Conservation (phyloP, 176 grass and related monocot genomes). For the Raddia guianensis region DNA sequence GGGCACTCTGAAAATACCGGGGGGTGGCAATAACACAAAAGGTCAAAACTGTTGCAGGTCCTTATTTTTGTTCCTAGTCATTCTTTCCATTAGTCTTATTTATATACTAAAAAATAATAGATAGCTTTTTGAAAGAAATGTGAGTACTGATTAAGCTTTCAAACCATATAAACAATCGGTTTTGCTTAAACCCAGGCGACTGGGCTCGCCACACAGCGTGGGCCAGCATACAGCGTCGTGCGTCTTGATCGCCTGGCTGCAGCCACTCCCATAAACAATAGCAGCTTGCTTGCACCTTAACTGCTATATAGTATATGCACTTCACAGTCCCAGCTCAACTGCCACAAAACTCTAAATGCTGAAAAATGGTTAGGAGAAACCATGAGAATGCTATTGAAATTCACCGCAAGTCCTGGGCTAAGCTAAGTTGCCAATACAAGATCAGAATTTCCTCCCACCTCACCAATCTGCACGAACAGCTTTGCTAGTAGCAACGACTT, state of each 20-base stretch:
- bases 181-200: too few species aligned
- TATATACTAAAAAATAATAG: background rate
- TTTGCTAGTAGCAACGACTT: background rate
- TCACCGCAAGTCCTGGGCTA: background rate
- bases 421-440: background rate
- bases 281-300: constrained; percentile 9
- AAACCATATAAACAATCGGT: constrained; percentile 10
- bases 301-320: background rate
- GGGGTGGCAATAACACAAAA: background rate
- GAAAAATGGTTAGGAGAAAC: background rate
- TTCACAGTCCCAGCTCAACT: constrained; percentile 17
- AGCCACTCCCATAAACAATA: too few species aligned
- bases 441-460: constrained; percentile 8
- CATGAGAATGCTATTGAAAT: constrained; percentile 2
- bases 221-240: too few species aligned
- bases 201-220: too few species aligned
- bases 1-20: background rate
- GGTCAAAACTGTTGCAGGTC: background rate
- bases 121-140: constrained; percentile 1
- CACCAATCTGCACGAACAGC: constrained; percentile 19
- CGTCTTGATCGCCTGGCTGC: too few species aligned
- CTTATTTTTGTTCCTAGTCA: background rate
- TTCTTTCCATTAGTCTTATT: constrained; percentile 1
- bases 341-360: background rate
- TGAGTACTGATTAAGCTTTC: constrained; percentile 17